These are phyloP conservation scores for Umbilicus rupestris DNA, from an alignment of 164 flowering plant genomes.

Conservation along the genomic window DNA sequence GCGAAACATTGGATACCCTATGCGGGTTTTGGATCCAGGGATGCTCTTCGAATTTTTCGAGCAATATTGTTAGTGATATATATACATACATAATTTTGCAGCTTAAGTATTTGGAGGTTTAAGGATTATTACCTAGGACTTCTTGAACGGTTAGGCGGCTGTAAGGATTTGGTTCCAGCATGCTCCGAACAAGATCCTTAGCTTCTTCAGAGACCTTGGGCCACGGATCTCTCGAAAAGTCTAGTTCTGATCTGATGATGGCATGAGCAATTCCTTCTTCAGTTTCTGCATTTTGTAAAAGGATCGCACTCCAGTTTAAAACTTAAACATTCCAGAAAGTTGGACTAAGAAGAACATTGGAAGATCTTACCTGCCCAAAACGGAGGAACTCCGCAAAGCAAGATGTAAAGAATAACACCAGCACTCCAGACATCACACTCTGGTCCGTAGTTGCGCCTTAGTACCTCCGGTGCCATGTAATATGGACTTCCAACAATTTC, in stretches of 20 bases:
- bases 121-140: conserved; percentile 55
- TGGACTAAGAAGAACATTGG: no score
- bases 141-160: conserved; percentile 51
- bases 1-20: conserved; percentile 30
- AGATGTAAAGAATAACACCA: conserved; percentile 72
- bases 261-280: conserved; percentile 92
- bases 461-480: conserved; percentile 92
- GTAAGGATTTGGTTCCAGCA: conserved; percentile 79
- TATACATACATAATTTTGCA: neutral
- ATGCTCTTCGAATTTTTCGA: conserved; percentile 36
- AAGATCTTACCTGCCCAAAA: no score
- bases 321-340: no score
- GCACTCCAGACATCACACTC: conserved; percentile 85
- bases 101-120: neutral
- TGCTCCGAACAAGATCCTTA: conserved; percentile 57
- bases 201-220: conserved; percentile 72
- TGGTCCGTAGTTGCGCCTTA: conserved; percentile 60
- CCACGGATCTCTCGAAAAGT: conserved; percentile 85
- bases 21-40: conserved; percentile 52
- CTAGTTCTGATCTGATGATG: conserved; percentile 43
- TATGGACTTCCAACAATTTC: conserved; percentile 90
- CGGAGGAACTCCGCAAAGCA: conserved; percentile 85
- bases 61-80: neutral
- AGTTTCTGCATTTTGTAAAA: no score
- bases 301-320: no score